These are phyloP conservation scores for Yamadazyma atmosphaerica DNA, from an alignment of 1,139 yeast genomes.

Conservation along the genomic window DNA sequence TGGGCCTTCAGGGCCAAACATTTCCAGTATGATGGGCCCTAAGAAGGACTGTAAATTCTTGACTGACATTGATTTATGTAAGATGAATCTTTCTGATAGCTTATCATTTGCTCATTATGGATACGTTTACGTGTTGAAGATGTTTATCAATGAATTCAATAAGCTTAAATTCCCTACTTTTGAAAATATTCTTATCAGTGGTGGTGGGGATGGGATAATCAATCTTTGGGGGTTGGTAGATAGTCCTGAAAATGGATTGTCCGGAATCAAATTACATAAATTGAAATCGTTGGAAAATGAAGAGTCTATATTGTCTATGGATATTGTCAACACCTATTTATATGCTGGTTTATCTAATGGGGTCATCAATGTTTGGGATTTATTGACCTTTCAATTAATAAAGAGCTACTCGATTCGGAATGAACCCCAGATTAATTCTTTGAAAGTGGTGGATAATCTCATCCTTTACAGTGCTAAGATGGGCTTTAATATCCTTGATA, in stretches of 20 bases:
- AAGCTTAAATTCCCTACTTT: constrained; percentile 18
- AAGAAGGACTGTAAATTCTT: constrained; percentile 6
- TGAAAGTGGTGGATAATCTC: constrained; percentile 11
- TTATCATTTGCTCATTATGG: constrained; percentile 89
- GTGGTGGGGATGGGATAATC: constrained; percentile 89
- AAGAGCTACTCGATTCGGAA: constrained; percentile 47
- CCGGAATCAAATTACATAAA: constrained; percentile 15
- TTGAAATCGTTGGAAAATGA: constrained; percentile 58
- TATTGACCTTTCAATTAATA: constrained; percentile 73
- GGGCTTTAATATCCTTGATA: constrained; percentile 12
- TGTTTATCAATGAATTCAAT: constrained; percentile 26
- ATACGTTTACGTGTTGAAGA: constrained; percentile 72
- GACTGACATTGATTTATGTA: constrained; percentile 44
- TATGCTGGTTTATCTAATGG: constrained; percentile 82
- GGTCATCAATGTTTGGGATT: constrained; percentile 76
- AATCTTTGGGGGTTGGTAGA: constrained; percentile 63
- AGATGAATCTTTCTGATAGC: constrained; percentile 65
- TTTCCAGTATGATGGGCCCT: constrained; percentile 25
- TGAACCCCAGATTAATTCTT: constrained; percentile 16
- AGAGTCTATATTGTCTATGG: constrained; percentile 69
- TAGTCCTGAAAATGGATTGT: constrained; percentile 3
- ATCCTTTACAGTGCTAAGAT: constrained; percentile 13
- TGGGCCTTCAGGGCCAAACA: constrained; percentile 69
- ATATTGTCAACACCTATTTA: constrained; percentile 60
- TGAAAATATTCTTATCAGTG: constrained; percentile 36